A percentile compares a stretch with the other conserved stretches of the same genome.
Evolutionary conservation across 805 yeast genomes (phyloP).

Genomic region (Scheffersomyces ergatensis): DNA sequence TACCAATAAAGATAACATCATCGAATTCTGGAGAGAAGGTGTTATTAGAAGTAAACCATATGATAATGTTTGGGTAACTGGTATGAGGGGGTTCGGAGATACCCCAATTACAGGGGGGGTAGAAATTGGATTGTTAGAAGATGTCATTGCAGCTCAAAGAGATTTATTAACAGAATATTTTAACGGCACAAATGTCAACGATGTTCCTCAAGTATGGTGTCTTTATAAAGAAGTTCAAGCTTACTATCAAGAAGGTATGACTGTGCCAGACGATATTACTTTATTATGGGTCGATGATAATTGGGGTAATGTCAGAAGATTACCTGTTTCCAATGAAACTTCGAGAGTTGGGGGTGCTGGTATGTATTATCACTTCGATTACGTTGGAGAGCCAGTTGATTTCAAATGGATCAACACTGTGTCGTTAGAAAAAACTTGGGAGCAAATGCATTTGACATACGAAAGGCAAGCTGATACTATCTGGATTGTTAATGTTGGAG

Average conservation of each 20-base stretch:
- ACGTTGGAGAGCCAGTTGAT: constrained; percentile 25
- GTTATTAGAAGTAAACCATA: constrained; percentile 11
- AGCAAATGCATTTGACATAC: constrained; percentile 21
- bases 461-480: constrained; percentile 13
- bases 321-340: constrained; percentile 17
- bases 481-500: constrained; percentile 26
- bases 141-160: constrained; percentile 12
- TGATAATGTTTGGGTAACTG: constrained; percentile 15
- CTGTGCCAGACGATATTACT: constrained; percentile 17
- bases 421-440: constrained; percentile 19
- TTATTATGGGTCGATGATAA: constrained; percentile 26
- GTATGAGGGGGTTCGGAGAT: constrained; percentile 17
- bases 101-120: constrained; percentile 13
- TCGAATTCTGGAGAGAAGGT: constrained; percentile 14
- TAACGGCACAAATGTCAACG: constrained; percentile 8
- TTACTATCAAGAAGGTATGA: constrained; percentile 13
- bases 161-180: constrained; percentile 11
- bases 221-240: constrained; percentile 16
- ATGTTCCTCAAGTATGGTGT: constrained; percentile 18
- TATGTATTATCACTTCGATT: constrained; percentile 23
- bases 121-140: constrained; percentile 12
- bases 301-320: constrained; percentile 24
- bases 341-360: constrained; percentile 24
- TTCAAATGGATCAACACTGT: constrained; percentile 25
- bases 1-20: constrained; percentile 13